A percentile compares a stretch with the other conserved stretches of the same genome.
Evolutionary conservation across 441 rosid species (phyloP).

Genomic region (Francoa sonchifolia): DNA sequence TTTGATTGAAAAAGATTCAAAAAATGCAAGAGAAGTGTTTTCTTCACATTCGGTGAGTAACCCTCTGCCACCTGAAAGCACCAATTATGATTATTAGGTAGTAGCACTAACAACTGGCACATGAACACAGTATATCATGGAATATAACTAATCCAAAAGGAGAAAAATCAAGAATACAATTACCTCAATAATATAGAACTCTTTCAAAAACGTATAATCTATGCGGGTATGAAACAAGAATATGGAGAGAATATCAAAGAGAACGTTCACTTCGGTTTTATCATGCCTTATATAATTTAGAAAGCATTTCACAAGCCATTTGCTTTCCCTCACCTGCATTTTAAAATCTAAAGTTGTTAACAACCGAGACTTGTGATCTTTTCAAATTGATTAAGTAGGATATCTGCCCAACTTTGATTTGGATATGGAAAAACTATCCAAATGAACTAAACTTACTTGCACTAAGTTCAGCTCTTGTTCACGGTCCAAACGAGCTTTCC

Average conservation of each 20-base stretch:
- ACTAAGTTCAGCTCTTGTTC: constrained; percentile 93
- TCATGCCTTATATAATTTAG: constrained; percentile 82
- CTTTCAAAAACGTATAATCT: constrained; percentile 89
- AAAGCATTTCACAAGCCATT: constrained; percentile 99
- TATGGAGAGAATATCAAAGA: constrained; percentile 84
- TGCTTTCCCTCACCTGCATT: constrained; percentile 97
- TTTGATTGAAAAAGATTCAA: constrained; percentile 82
- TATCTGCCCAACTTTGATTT: no score
- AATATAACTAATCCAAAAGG: background rate
- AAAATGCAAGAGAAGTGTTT: constrained; percentile 66
- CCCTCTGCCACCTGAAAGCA: constrained; percentile 81
- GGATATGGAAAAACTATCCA: no score
- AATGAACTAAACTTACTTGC: constrained; percentile 57
- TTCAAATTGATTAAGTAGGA: no score
- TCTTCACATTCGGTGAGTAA: constrained; percentile 75
- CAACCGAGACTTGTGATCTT: no score
- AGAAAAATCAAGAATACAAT: constrained; percentile 8
- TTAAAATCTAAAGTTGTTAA: background rate
- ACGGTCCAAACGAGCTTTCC: constrained; percentile 73
- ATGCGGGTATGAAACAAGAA: constrained; percentile 86
- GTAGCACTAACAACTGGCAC: background rate
- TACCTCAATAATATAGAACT: constrained; percentile 97
- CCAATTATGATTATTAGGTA: constrained; percentile 8
- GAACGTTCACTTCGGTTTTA: constrained; percentile 68
- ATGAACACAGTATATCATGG: background rate